Percentiles rank a stretch among this genome's conserved stretches.
phyloP scores from a whole-genome alignment of 139 green algal genomes.

The Closterium sp. region DNA sequence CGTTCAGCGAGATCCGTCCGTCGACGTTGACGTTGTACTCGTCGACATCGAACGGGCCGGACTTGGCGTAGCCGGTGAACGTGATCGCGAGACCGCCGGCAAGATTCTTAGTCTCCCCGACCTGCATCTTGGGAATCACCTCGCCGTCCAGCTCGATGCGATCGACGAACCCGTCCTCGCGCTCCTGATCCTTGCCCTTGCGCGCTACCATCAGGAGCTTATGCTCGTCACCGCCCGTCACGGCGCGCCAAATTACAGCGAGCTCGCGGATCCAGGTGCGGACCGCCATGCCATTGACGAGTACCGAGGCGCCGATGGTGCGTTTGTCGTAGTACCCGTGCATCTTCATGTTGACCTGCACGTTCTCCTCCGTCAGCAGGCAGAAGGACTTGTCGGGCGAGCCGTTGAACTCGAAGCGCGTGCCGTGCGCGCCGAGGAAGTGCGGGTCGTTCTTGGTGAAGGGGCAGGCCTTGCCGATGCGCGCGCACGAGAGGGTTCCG shows the following conservation, averaged over 20 bases:
- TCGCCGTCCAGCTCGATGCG: background rate
- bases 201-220: background rate
- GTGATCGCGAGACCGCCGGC: background rate
- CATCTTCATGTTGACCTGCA: conserved; percentile 11
- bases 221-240: background rate
- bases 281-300: background rate
- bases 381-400: background rate
- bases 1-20: background rate
- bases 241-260: background rate
- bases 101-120: background rate
- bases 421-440: background rate
- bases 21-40: background rate
- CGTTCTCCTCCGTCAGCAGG: background rate
- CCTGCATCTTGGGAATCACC: background rate
- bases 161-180: background rate
- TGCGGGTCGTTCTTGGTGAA: conserved; percentile 5
- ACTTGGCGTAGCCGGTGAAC: background rate
- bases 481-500: background rate
- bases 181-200: background rate
- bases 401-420: conserved; percentile 10
- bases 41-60: background rate
- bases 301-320: background rate
- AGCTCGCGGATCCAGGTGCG: conserved; percentile 1
- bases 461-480: background rate
- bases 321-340: conserved; percentile 6